A percentile compares a stretch with the other conserved stretches of the same genome.
These are phyloP conservation scores for Candida insectalens DNA, from an alignment of 805 yeast species.

Conservation along the genomic window DNA sequence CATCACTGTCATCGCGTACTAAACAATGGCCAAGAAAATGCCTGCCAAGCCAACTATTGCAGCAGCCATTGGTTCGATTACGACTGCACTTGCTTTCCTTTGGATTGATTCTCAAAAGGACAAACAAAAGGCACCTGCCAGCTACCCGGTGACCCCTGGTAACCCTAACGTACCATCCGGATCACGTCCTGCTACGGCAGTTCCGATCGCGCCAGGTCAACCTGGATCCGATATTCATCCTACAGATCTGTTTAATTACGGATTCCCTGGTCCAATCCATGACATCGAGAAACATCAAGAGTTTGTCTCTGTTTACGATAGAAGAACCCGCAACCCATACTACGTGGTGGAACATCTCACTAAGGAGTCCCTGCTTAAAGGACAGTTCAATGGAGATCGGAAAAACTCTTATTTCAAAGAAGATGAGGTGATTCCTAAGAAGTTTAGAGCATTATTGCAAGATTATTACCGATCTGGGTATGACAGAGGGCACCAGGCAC, in stretches of 20 bases:
- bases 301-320: constrained; percentile 78
- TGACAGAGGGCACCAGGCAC: constrained; percentile 96
- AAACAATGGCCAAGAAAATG: too few relatives aligned
- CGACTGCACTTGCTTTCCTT: too few relatives aligned
- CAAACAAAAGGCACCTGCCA: too few relatives aligned
- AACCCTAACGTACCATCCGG: too few relatives aligned
- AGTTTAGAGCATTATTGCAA: constrained; percentile 64
- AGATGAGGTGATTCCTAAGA: constrained; percentile 71
- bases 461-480: constrained; percentile 94
- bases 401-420: constrained; percentile 77
- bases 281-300: constrained; percentile 68
- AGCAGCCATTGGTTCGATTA: too few relatives aligned
- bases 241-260: constrained; percentile 75
- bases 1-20: too few relatives aligned
- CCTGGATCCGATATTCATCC: too few relatives aligned
- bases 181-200: too few relatives aligned
- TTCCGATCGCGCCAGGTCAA: too few relatives aligned
- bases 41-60: too few relatives aligned
- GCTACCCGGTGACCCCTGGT: too few relatives aligned
- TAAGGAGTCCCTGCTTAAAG: constrained; percentile 47
- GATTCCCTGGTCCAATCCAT: constrained; percentile 92
- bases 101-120: too few relatives aligned
- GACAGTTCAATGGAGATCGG: constrained; percentile 50
- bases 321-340: constrained; percentile 77
- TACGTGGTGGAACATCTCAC: constrained; percentile 85